phyloP scores from a whole-genome alignment of 139 green algal genomes.

The Chlorella sorokiniana region DNA sequence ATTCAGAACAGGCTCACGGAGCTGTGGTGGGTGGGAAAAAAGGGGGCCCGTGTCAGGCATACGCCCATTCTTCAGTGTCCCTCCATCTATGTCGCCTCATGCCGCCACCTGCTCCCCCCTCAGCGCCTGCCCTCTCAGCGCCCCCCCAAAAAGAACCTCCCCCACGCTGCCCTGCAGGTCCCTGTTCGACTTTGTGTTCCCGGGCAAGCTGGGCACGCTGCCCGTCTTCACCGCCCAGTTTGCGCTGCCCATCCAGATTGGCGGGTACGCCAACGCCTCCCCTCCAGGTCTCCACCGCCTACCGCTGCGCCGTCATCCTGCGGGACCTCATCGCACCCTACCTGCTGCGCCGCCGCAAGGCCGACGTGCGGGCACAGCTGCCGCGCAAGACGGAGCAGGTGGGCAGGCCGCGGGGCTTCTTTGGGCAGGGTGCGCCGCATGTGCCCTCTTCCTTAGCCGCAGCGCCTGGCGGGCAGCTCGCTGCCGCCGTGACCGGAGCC shows the following conservation, averaged over 20 bases:
- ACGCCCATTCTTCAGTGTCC: no score
- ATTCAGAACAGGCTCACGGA: constrained; percentile 97
- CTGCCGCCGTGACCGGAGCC: not conserved
- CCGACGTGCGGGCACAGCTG: constrained; percentile 86
- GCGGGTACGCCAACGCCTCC: constrained; percentile 89
- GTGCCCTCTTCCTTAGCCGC: not conserved
- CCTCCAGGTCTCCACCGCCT: constrained; percentile 84
- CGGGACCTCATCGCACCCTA: constrained; percentile 95
- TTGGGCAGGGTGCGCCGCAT: not conserved
- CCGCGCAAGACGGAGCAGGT: constrained; percentile 95
- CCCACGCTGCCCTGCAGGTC: constrained; percentile 39
- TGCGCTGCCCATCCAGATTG: constrained; percentile 90
- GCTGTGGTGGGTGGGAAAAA: no score
- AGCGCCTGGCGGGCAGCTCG: not conserved
- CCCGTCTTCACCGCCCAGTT: constrained; percentile 97
- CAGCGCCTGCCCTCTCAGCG: not conserved
- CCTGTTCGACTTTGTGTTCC: constrained; percentile 99
- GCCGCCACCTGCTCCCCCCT: not conserved
- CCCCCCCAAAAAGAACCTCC: no score
- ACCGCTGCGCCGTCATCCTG: constrained; percentile 91
- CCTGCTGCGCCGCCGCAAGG: constrained; percentile 93
- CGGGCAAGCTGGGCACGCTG: constrained; percentile 94
- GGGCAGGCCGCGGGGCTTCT: not conserved
- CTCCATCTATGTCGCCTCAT: not conserved
- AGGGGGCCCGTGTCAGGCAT: no score